phyloP scores from a whole-genome alignment of 192 early-diverging fungal species.

The Coemansia sp. region DNA sequence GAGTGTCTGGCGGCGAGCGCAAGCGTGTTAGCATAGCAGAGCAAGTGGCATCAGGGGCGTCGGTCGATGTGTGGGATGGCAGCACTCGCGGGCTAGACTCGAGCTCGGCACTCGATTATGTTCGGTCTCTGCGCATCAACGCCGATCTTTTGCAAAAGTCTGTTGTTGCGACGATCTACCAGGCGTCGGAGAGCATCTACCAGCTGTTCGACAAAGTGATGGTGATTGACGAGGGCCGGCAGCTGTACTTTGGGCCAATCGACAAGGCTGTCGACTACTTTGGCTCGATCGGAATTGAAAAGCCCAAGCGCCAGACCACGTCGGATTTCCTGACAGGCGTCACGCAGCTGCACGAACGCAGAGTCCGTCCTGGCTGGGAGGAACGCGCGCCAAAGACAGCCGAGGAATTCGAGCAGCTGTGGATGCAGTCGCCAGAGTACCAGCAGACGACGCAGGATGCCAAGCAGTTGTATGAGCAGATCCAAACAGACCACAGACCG shows the following conservation, averaged over 20 bases:
- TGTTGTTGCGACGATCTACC: conserved; percentile 60
- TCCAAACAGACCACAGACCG: conserved; percentile 21
- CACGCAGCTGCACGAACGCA: conserved; percentile 63
- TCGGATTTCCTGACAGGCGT: conserved; percentile 77
- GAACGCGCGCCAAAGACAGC: conserved; percentile 57
- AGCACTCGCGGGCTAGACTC: conserved; percentile 64
- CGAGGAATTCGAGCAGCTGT: conserved; percentile 66
- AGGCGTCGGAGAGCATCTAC: conserved; percentile 78
- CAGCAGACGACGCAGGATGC: conserved; percentile 25
- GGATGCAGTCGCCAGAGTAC: conserved; percentile 51
- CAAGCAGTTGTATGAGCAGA: conserved; percentile 48
- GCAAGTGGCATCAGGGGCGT: conserved; percentile 57
- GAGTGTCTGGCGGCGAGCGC: no score
- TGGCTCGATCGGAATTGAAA: conserved; percentile 60
- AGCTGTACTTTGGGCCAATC: conserved; percentile 69
- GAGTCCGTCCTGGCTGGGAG: conserved; percentile 58
- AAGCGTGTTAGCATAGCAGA: conserved; percentile 62
- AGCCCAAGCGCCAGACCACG: conserved; percentile 65
- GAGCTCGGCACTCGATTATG: conserved; percentile 65
- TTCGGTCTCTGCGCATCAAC: conserved; percentile 67
- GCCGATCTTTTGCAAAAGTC: conserved; percentile 65
- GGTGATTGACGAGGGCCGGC: conserved; percentile 65
- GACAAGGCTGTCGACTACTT: conserved; percentile 64
- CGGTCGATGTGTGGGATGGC: conserved; percentile 62
- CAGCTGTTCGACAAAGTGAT: conserved; percentile 70